Evolutionary conservation across 176 grass and related monocot species (phyloP), one percentile per base, ranked within the genome.

Genomic region (Hyparrhenia diplandra): DNA sequence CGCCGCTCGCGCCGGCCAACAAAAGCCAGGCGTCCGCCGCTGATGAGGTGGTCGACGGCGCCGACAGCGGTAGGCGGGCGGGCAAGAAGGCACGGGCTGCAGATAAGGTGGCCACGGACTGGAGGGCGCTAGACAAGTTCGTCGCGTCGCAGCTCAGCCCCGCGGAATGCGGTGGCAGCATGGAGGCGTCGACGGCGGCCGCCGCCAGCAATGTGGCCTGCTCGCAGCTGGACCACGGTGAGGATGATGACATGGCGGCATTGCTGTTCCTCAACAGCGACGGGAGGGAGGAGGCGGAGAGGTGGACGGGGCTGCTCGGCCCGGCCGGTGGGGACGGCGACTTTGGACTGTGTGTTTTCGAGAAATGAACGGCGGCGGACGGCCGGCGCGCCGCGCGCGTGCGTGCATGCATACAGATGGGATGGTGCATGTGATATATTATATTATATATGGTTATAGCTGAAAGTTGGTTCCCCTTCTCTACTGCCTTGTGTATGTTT

Each of bases 71-170:
- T 9, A 6, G 65, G 27, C 36, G 84, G 73, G 74, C 28, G 20
- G 77, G 83, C 47, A 78, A 85, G 81, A 85, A 43, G 40, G 84
- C 47, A 13, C 65, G 29, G 20, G 77, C 37, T 10, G 66, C 37
- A 10, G 66, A 80, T 71, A 49, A 51, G 18, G 25, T 64, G 62
- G 70, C 88, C 67, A 88, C 78, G 57, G 93, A 92, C 74, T 95
- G 93, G 93, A 90, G 90, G 41, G 90, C 87, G 5, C 78, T 95
- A 6, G 93, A 92, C 49, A 95, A 88, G 67, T 92, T 95, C 73
- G 90, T 95, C 18, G 93, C 93, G 59, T 90, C 93, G 4, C 93
- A 95, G 79, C 86, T 95, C 17, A 88, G 93, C 30, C 85, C 90
- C 27, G 82, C 88, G 54, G 75, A 84, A 58, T 45, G 27, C 37